These are phyloP conservation scores for Stevia rebaudiana DNA, from an alignment of 140 eudicot genomes.

Conservation along the genomic window DNA sequence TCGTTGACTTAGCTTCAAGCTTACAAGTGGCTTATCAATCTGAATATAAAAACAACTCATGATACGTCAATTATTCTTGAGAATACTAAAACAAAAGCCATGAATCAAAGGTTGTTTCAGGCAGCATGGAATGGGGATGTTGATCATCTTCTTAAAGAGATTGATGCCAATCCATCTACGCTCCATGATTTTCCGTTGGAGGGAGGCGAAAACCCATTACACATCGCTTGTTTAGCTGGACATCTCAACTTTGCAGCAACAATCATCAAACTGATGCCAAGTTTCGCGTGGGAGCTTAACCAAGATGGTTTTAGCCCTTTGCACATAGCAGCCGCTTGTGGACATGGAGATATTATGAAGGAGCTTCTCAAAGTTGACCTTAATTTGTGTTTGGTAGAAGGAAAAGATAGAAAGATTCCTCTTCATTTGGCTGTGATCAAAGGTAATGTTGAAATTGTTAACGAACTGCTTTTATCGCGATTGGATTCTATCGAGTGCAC, in stretches of 20 bases:
- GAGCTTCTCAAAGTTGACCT: slow-evolving; percentile 39
- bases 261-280: not conserved
- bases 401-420: slow-evolving; percentile 48
- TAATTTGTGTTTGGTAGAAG: slow-evolving; percentile 35
- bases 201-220: slow-evolving; percentile 37
- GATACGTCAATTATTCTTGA: not conserved
- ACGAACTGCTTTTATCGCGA: slow-evolving; percentile 28
- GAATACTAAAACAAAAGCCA: slow-evolving; percentile 10
- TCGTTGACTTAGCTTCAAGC: slow-evolving; percentile 2
- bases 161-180: slow-evolving; percentile 26
- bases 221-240: slow-evolving; percentile 27
- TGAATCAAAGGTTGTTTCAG: slow-evolving; percentile 33
- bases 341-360: slow-evolving; percentile 44
- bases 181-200: slow-evolving; percentile 25
- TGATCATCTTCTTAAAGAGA: slow-evolving; percentile 27
- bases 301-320: slow-evolving; percentile 42
- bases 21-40: not conserved
- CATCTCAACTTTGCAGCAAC: not conserved
- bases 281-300: not conserved
- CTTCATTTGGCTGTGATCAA: slow-evolving; percentile 49
- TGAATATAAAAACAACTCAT: not conserved
- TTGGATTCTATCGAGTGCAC: slow-evolving; percentile 27
- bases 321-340: slow-evolving; percentile 39
- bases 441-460: slow-evolving; percentile 37
- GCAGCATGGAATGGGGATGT: slow-evolving; percentile 44